phyloP scores from a whole-genome alignment of 768 basidiomycete genomes.

The Kwoniella mangroviensis region DNA sequence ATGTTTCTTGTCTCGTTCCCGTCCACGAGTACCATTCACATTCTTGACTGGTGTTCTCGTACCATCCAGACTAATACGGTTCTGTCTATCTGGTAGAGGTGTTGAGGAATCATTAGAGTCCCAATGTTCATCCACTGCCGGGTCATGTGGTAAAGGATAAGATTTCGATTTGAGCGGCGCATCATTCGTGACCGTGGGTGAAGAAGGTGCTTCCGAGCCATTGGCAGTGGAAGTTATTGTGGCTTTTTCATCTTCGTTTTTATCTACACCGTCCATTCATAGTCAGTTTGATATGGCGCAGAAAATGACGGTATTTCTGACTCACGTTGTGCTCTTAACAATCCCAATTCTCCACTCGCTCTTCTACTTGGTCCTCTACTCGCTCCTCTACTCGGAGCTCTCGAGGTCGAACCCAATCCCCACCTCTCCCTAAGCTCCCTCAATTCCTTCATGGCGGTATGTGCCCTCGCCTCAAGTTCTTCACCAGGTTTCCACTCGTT shows the following conservation, averaged over 20 bases:
- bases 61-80: too few relatives aligned
- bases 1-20: conserved; percentile 13
- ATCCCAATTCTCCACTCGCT: conserved; percentile 29
- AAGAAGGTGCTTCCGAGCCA: conserved; percentile 43
- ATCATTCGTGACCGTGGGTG: conserved; percentile 34
- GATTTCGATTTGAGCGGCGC: conserved; percentile 35
- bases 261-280: neutral
- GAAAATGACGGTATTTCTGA: neutral
- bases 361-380: conserved; percentile 46
- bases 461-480: conserved; percentile 40
- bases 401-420: conserved; percentile 26
- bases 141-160: conserved; percentile 19
- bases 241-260: conserved; percentile 29
- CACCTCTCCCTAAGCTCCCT: conserved; percentile 49
- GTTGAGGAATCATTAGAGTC: neutral
- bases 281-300: neutral
- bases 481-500: conserved; percentile 53
- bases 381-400: conserved; percentile 44
- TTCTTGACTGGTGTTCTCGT: neutral
- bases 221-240: conserved; percentile 27
- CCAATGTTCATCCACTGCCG: conserved; percentile 13
- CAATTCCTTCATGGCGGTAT: conserved; percentile 47
- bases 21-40: neutral
- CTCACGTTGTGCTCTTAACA: conserved; percentile 22
- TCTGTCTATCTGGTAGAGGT: neutral